Conservation (phyloP, 2,329 filamentous ascomycete species). For the Phaeophleospora eucalypticola region DNA sequence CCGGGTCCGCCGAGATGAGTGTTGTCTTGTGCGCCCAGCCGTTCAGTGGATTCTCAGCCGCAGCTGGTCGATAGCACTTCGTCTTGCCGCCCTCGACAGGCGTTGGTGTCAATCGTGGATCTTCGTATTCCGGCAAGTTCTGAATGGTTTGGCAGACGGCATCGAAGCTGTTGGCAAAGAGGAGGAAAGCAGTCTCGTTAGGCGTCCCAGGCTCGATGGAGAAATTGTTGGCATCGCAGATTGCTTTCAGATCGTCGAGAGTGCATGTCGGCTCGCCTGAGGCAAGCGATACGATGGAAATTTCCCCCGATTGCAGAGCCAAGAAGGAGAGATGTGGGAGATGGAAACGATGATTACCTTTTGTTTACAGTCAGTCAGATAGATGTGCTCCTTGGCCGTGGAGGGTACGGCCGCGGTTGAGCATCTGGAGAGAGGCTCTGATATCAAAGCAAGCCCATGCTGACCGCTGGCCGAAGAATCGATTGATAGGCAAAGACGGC, state of each 20-base stretch:
- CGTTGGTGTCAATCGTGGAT: slow-evolving; percentile 32
- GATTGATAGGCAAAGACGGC: background rate
- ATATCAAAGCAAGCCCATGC: background rate
- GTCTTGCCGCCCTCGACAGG: slow-evolving; percentile 23
- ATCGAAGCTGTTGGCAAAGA: slow-evolving; percentile 30
- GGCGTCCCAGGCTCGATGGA: slow-evolving; percentile 18
- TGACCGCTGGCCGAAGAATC: background rate
- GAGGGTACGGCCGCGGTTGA: too few species aligned
- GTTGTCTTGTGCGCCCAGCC: slow-evolving; percentile 41
- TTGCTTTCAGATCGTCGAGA: slow-evolving; percentile 21
- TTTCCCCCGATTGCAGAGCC: slow-evolving; percentile 1
- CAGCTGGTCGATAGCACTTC: slow-evolving; percentile 23
- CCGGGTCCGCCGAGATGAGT: slow-evolving; percentile 27
- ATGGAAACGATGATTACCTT: background rate
- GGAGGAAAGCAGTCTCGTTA: slow-evolving; percentile 24
- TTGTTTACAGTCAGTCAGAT: background rate
- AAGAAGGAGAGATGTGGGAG: background rate
- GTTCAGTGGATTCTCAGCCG: slow-evolving; percentile 39
- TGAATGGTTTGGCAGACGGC: slow-evolving; percentile 28
- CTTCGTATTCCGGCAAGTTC: slow-evolving; percentile 35
- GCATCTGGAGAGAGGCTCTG: too few species aligned
- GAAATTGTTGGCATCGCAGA: slow-evolving; percentile 24
- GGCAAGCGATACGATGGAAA: slow-evolving; percentile 30
- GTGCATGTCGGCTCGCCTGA: slow-evolving; percentile 27
- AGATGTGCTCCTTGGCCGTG: background rate